These are phyloP conservation scores for Fusarium torreyae DNA, from an alignment of 2,329 filamentous ascomycete genomes.

Conservation along the genomic window DNA sequence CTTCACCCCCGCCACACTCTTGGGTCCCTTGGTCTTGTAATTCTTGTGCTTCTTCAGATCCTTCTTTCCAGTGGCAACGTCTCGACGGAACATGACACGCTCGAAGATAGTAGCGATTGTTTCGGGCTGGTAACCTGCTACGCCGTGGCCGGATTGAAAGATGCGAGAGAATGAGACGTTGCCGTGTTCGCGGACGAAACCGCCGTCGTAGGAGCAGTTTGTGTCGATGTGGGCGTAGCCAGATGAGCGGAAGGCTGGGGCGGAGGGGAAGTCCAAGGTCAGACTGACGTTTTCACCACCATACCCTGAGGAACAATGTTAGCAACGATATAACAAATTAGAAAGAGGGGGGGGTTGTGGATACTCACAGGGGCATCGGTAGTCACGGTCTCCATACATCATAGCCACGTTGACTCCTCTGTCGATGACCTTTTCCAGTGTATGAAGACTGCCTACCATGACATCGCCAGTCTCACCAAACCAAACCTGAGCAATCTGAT, in stretches of 20 bases:
- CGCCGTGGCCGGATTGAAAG: slow-evolving; percentile 74
- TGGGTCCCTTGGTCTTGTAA: slow-evolving; percentile 57
- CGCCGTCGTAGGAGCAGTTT: slow-evolving; percentile 75
- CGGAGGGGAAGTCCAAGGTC: slow-evolving; percentile 70
- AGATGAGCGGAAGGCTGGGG: slow-evolving; percentile 69
- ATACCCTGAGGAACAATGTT: slow-evolving; percentile 29
- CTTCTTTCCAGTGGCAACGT: slow-evolving; percentile 67
- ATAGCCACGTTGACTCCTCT: slow-evolving; percentile 76
- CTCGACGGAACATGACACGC: slow-evolving; percentile 67
- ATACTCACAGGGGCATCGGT: slow-evolving; percentile 70
- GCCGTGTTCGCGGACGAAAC: slow-evolving; percentile 81
- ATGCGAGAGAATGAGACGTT: slow-evolving; percentile 77
- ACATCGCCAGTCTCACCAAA: slow-evolving; percentile 75
- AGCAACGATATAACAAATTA: fast-evolving
- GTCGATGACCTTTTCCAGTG: slow-evolving; percentile 71
- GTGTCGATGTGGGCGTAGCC: slow-evolving; percentile 79
- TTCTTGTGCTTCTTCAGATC: slow-evolving; percentile 57
- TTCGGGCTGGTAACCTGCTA: slow-evolving; percentile 70
- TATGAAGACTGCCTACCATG: slow-evolving; percentile 55
- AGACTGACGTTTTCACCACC: slow-evolving; percentile 75
- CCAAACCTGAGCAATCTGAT: slow-evolving; percentile 60
- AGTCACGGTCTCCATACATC: slow-evolving; percentile 75
- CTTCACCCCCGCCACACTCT: slow-evolving; percentile 66
- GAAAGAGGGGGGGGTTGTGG: fast-evolving
- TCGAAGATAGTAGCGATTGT: slow-evolving; percentile 69